These are phyloP conservation scores for Silybum marianum DNA, from an alignment of 129 eudicot genomes.

Conservation along the genomic window DNA sequence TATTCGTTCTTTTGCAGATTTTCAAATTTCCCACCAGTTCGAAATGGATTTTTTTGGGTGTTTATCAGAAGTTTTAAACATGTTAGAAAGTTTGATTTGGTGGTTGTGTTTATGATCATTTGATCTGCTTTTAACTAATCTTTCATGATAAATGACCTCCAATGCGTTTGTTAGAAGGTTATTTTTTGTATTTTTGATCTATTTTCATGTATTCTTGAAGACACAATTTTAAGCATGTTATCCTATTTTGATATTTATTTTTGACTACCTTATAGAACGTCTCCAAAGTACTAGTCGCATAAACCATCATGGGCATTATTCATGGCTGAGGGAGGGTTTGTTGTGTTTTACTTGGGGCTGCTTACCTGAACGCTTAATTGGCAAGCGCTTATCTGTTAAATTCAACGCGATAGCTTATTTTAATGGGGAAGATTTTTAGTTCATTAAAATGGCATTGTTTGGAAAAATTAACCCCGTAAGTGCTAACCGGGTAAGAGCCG, in stretches of 20 bases:
- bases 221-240: not conserved
- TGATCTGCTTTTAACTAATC: constrained; percentile 1
- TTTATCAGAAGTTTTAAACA: not conserved
- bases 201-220: not conserved
- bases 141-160: not conserved
- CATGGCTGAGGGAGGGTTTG: too few species aligned
- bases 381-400: too few species aligned
- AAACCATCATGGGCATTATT: too few species aligned
- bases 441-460: too few species aligned
- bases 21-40: not conserved
- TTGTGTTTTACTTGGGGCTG: too few species aligned
- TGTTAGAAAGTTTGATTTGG: constrained; percentile 22
- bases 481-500: too few species aligned
- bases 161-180: not conserved
- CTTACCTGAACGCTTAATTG: too few species aligned
- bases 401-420: too few species aligned
- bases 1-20: constrained; percentile 10
- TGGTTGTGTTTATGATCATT: not conserved
- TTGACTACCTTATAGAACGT: not conserved
- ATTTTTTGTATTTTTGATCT: not conserved
- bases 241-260: not conserved
- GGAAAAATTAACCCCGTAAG: too few species aligned
- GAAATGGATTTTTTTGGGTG: not conserved
- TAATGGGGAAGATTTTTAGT: too few species aligned
- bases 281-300: too few species aligned